Percentiles rank a stretch among this genome's conserved stretches.
Evolutionary conservation across 129 eudicot genomes (phyloP).

Genomic region (Solidago caesia): DNA sequence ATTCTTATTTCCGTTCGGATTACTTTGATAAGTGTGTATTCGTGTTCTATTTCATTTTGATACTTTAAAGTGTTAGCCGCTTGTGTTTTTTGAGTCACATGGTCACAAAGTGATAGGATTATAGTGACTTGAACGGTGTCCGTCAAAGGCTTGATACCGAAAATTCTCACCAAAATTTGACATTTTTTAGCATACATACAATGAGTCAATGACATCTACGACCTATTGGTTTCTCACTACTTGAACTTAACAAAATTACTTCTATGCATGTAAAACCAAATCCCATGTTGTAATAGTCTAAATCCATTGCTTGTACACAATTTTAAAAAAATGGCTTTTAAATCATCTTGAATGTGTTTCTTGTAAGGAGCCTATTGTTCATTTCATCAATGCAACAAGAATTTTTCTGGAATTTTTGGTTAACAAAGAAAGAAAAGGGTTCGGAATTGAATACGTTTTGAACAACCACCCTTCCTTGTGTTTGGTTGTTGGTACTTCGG

Average conservation of each 20-base stretch:
- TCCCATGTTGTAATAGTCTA: not conserved
- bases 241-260: not conserved
- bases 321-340: too few species aligned
- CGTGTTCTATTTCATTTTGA: not conserved
- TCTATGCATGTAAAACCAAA: constrained; percentile 12
- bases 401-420: too few species aligned
- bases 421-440: too few species aligned
- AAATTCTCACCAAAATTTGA: not conserved
- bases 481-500: not conserved
- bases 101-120: constrained; percentile 2
- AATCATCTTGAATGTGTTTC: not conserved
- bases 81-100: not conserved
- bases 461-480: not conserved
- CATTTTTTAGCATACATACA: too few species aligned
- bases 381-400: not conserved
- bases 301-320: not conserved
- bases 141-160: constrained; percentile 2
- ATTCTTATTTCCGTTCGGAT: too few species aligned
- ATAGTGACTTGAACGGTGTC: constrained; percentile 9
- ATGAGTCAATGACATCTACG: too few species aligned
- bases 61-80: not conserved
- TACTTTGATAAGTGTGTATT: too few species aligned
- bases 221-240: too few species aligned
- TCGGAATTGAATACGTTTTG: too few species aligned
- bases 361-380: not conserved